Percentiles rank a stretch among this genome's conserved stretches.
These are phyloP conservation scores for Crithidia thermophila DNA, from an alignment of 208 protist genomes.

Conservation along the genomic window DNA sequence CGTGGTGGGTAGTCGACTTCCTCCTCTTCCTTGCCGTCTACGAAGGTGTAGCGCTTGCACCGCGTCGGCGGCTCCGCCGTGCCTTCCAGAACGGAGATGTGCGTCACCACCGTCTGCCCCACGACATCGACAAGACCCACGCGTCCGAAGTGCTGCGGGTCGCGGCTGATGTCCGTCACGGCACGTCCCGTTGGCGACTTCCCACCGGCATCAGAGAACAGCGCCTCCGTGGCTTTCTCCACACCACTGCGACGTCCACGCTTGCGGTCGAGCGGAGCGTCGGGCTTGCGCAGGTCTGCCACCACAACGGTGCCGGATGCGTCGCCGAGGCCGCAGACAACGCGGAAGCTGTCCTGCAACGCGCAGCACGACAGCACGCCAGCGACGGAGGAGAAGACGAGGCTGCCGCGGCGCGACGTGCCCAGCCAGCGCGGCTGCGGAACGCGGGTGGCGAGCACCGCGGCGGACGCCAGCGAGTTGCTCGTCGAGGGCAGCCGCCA, in stretches of 20 bases:
- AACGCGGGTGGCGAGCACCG: conserved; percentile 15
- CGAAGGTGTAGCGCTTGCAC: background rate
- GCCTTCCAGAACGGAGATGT: conserved; percentile 42
- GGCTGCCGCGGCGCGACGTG: conserved; percentile 7
- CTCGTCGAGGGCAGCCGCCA: conserved; percentile 44
- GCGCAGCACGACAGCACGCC: conserved; percentile 74
- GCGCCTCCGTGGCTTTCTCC: conserved; percentile 4
- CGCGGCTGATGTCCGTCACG: conserved; percentile 47
- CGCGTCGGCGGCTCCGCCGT: background rate
- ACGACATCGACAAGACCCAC: conserved; percentile 63
- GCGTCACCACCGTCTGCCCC: conserved; percentile 34
- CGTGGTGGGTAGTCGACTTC: no score
- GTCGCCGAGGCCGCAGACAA: conserved; percentile 69
- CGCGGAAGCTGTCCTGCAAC: conserved; percentile 54
- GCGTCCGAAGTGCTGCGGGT: conserved; percentile 26
- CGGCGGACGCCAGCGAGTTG: background rate
- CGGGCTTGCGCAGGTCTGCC: conserved; percentile 52
- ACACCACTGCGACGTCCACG: background rate
- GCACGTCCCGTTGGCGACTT: conserved; percentile 41
- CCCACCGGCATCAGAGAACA: conserved; percentile 8
- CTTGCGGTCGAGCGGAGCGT: conserved; percentile 5
- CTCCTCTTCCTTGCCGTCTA: no score
- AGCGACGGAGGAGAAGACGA: conserved; percentile 19
- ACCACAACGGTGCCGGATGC: conserved; percentile 55
- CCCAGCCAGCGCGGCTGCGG: conserved; percentile 47